phyloP scores from a whole-genome alignment of 305 asterid species.

The Fraxinus baroniana region DNA sequence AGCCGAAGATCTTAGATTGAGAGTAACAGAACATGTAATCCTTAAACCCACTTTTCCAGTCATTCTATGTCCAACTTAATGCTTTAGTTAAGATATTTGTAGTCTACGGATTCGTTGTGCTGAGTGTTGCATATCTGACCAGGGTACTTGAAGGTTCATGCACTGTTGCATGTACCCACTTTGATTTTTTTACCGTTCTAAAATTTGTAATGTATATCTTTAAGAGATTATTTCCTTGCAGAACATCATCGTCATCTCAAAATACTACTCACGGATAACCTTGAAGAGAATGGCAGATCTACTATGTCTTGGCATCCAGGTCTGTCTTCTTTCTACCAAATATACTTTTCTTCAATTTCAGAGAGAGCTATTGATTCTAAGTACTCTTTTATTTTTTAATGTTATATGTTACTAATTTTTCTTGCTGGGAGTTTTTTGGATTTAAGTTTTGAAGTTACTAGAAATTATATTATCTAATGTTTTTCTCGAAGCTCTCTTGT shows the following conservation, averaged over 20 bases:
- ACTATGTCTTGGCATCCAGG: slow-evolving; percentile 80
- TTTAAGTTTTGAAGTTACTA: background rate
- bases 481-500: background rate
- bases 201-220: background rate
- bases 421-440: background rate
- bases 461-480: background rate
- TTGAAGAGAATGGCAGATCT: slow-evolving; percentile 87
- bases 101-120: background rate
- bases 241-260: slow-evolving; percentile 90
- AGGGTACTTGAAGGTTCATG: background rate
- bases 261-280: slow-evolving; percentile 78
- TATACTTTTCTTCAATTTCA: background rate
- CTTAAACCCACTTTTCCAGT: slow-evolving; percentile 14
- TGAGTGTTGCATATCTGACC: background rate
- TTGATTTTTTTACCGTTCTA: background rate
- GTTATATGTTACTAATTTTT: background rate
- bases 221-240: slow-evolving; percentile 37
- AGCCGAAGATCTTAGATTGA: slow-evolving; percentile 74
- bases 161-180: background rate
- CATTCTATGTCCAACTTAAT: background rate
- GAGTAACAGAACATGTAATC: slow-evolving; percentile 90
- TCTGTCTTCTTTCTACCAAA: slow-evolving; percentile 20
- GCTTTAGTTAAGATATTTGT: background rate
- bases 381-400: background rate
- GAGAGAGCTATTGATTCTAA: background rate